Percentiles rank a stretch among this genome's conserved stretches.
Evolutionary conservation across 176 grass and related monocot species (phyloP).

Genomic region (Paspalum notatum): DNA sequence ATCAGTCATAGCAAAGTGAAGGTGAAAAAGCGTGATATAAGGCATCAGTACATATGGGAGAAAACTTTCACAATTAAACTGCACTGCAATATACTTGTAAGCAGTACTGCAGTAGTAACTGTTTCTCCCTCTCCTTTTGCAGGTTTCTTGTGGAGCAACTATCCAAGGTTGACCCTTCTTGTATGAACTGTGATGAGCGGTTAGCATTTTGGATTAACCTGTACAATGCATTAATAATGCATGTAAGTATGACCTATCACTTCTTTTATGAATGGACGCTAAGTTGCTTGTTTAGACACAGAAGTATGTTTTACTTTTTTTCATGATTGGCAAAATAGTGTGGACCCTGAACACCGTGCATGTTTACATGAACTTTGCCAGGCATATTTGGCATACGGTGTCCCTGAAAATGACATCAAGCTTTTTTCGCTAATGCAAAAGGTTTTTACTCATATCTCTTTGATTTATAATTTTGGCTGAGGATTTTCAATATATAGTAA

Average conservation of each 20-base stretch:
- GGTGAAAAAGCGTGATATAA: neutral
- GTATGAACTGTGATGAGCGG: constrained; percentile 63
- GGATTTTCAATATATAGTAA: neutral
- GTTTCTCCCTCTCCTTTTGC: constrained; percentile 20
- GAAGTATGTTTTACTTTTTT: constrained; percentile 11
- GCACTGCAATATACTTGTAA: neutral
- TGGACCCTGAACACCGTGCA: neutral
- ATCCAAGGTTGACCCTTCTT: constrained; percentile 66
- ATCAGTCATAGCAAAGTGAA: neutral
- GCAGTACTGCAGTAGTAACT: neutral
- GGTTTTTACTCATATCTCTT: constrained; percentile 52
- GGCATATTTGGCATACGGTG: constrained; percentile 98
- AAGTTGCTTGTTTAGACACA: constrained; percentile 23
- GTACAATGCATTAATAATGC: constrained; percentile 98
- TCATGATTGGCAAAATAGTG: constrained; percentile 12
- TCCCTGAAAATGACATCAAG: constrained; percentile 85
- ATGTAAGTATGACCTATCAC: constrained; percentile 59
- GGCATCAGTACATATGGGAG: neutral
- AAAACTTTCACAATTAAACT: neutral
- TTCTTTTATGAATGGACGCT: neutral
- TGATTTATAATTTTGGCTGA: neutral
- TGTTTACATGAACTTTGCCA: constrained; percentile 43
- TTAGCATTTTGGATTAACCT: constrained; percentile 98
- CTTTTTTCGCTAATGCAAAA: constrained; percentile 94
- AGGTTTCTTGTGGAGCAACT: constrained; percentile 90